These are phyloP conservation scores for Plasmodium knowlesi DNA, from an alignment of 169 alveolate genomes.

Conservation along the genomic window DNA sequence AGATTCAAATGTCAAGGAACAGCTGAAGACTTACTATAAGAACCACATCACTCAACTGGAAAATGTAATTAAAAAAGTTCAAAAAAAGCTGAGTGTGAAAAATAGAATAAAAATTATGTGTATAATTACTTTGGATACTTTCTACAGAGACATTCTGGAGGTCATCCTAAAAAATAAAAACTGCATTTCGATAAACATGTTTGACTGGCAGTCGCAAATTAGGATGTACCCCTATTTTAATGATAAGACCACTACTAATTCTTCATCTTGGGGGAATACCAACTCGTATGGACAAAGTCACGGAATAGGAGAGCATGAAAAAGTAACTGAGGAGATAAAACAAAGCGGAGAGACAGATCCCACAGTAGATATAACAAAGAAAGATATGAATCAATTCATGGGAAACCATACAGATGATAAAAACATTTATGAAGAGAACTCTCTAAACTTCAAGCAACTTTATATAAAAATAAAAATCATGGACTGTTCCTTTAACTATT, in stretches of 20 bases:
- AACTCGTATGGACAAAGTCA: background rate
- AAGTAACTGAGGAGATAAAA: background rate
- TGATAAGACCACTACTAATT: background rate
- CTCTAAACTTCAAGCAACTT: conserved; percentile 76
- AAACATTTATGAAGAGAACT: conserved; percentile 25
- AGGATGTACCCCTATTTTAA: conserved; percentile 88
- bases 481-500: conserved; percentile 94
- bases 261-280: background rate
- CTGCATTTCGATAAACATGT: conserved; percentile 91
- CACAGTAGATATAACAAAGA: background rate
- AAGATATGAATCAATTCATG: background rate
- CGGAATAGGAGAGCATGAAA: background rate
- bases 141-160: conserved; percentile 95
- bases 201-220: conserved; percentile 97
- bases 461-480: conserved; percentile 92
- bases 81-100: conserved; percentile 91
- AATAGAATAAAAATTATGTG: conserved; percentile 93
- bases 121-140: conserved; percentile 95
- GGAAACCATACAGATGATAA: background rate
- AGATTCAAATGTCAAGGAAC: conserved; percentile 78
- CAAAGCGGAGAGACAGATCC: background rate
- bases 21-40: conserved; percentile 84
- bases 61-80: conserved; percentile 92
- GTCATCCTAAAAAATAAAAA: conserved; percentile 88
- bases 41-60: conserved; percentile 86